Base-by-base conservation (phyloP, 768 basidiomycete species). In the Tylopilus vinaceipallidus region DNA sequence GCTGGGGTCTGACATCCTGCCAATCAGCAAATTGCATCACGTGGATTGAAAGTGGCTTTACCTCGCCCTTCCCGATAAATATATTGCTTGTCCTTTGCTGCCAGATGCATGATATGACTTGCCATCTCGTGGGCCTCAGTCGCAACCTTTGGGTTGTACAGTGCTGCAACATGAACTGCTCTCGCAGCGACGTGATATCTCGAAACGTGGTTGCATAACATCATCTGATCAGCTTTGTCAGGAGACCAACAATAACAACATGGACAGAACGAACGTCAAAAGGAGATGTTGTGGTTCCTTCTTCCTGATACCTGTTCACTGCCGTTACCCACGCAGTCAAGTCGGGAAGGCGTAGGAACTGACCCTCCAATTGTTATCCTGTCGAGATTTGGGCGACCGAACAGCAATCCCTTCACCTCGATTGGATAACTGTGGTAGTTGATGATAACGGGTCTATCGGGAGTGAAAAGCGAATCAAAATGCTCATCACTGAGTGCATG, bases 381-480 rank as follows among this genome's bases (percentile, higher is more conserved):
- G 4, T 75, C 74, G 73, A 63, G 24, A 66, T 67, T 48, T 13
- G 74, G 75, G 8, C 85, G 72, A 3, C 82, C 85, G 33, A 78
- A 82, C 33, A 90, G 59, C 53, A 87, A 61, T 12, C 86, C 85
- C 58, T 80, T 77, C 44, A 91, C 68, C 64, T 90, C 85, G 45
- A 84, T 78, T 0, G 88, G 82, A 60, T 84, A 91, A 6, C 88
- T 85, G 66, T 93, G 91, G 70, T 88, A 93, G 70, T 91, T 91
- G 72, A 92, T 80, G 61, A 90, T 79, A 34, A 94, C 71, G 1
- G 79, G 77, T 55, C 73, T 78, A 61, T 90, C 81, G 20, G 68
- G 63, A 7, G 89, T 91, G 70, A 95, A 92, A 30, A 94, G 75
- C 26, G 77, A 71, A 37, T 79, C 72, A 63, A 89, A 94, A 42